Evolutionary conservation across 139 green algal species (phyloP), one percentile per base, ranked within the genome.

Genomic region (Closterium sp.): DNA sequence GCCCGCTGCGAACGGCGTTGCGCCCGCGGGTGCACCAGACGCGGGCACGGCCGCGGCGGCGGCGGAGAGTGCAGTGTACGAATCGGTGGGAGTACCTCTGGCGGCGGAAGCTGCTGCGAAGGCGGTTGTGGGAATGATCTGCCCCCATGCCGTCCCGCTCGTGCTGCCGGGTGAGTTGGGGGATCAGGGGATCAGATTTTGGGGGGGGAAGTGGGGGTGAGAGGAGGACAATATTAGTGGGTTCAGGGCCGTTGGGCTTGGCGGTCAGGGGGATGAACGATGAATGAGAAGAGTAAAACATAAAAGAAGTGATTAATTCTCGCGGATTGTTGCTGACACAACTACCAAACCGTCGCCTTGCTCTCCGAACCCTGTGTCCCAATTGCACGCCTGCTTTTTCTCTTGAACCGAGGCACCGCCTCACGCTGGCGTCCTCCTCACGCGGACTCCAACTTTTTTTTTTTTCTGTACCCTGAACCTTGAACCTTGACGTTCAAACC

Each of bases 81-180:
- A 79, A 5, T 22, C 62, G 62, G 62, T 79, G 62, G 62, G 62
- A 24, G 62, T 79, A 27, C 62, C 62, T 42, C 29, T 90, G 34
- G 90, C 70, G 38, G 90, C 90, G 21, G 90, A 92, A 31, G 90
- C 31, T 27, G 90, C 90, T 92, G 90, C 31, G 21, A 92, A 92
- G 73, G 90, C 90, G 27, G 29, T 92, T 1, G 90, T 92, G 42
- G 42, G 19, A 30, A 91, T 92, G 29, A 27, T 92, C 13, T 92
- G 90, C 73, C 90, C 90, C 9, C 90, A 92, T 90, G 90, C 90
- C n/a, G 86, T 90, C 22, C 90, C 45, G 28, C 90, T 89, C 9
- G 90, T 92, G 38, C 90, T 92, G 28, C 90, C 90, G 27, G 90
- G 90, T 92, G 31, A 85, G 90, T 29, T 89, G 32, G 6, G 24